phyloP scores from a whole-genome alignment of 169 alveolate genomes.

The Cryptosporidium bovis region DNA sequence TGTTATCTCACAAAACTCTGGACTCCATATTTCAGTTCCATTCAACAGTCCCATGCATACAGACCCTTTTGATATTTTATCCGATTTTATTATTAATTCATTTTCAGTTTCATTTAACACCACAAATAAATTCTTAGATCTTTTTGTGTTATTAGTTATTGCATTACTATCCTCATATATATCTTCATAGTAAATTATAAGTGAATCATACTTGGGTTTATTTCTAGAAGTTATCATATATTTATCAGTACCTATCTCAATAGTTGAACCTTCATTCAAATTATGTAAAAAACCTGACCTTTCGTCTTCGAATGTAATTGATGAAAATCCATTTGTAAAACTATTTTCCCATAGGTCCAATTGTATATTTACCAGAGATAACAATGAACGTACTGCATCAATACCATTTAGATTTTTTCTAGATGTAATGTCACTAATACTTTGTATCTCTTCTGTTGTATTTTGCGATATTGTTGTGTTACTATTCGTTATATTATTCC shows the following conservation, averaged over 20 bases:
- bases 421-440: too few species aligned
- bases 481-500: too few species aligned
- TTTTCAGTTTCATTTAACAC: slow-evolving; percentile 29
- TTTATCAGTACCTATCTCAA: slow-evolving; percentile 4
- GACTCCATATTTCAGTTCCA: slow-evolving; percentile 64
- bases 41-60: slow-evolving; percentile 51
- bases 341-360: slow-evolving; percentile 30
- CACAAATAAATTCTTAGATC: not conserved
- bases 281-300: slow-evolving; percentile 19
- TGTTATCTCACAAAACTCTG: slow-evolving; percentile 38
- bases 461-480: too few species aligned
- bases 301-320: slow-evolving; percentile 8
- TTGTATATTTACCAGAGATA: slow-evolving; percentile 39
- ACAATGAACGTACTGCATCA: slow-evolving; percentile 7
- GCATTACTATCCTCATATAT: not conserved
- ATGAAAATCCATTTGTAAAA: slow-evolving; percentile 57
- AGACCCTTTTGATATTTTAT: slow-evolving; percentile 16
- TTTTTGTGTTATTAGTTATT: not conserved
- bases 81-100: slow-evolving; percentile 30
- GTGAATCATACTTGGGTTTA: slow-evolving; percentile 41
- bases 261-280: slow-evolving; percentile 1
- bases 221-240: slow-evolving; percentile 9
- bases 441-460: too few species aligned
- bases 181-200: slow-evolving; percentile 28
- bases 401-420: not conserved